Conservation (phyloP, 73 alveolate genomes). For the Urostyla sp. region DNA sequence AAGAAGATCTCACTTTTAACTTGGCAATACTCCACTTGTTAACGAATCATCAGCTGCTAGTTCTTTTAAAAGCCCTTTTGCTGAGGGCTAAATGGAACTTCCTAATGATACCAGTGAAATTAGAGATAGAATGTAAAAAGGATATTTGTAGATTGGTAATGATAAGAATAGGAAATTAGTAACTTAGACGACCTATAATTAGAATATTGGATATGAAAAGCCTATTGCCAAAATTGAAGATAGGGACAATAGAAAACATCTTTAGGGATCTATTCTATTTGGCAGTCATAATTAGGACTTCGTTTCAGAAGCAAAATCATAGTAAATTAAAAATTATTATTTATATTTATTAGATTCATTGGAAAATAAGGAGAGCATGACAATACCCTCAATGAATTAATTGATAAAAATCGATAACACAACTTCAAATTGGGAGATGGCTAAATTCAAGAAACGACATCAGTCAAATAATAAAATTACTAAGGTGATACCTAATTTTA, state of each 20-base stretch:
- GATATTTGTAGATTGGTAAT: constrained; percentile 28
- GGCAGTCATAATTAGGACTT: background rate
- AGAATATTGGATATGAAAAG: background rate
- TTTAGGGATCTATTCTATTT: background rate
- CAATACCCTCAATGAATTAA: background rate
- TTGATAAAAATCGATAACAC: constrained; percentile 17
- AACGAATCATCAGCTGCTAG: constrained; percentile 6
- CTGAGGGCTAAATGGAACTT: background rate
- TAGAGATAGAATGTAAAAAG: background rate
- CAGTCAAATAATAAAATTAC: too few species aligned
- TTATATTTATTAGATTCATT: background rate
- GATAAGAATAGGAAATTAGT: background rate
- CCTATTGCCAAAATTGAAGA: background rate
- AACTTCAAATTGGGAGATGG: constrained; percentile 49
- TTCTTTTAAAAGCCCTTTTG: constrained; percentile 20
- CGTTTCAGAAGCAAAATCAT: constrained; percentile 18
- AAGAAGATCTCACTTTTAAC: constrained; percentile 21
- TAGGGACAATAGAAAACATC: constrained; percentile 7
- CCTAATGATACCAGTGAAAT: background rate
- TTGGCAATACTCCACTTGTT: constrained; percentile 26
- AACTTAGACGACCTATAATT: constrained; percentile 3
- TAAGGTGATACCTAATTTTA: background rate
- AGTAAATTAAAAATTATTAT: background rate
- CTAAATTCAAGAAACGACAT: constrained; percentile 13
- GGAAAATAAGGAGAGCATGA: constrained; percentile 6